Evolutionary conservation across 2,329 filamentous ascomycete genomes (phyloP), one percentile per base, ranked within the genome.

Genomic region (Dactylellina haptotyla): DNA sequence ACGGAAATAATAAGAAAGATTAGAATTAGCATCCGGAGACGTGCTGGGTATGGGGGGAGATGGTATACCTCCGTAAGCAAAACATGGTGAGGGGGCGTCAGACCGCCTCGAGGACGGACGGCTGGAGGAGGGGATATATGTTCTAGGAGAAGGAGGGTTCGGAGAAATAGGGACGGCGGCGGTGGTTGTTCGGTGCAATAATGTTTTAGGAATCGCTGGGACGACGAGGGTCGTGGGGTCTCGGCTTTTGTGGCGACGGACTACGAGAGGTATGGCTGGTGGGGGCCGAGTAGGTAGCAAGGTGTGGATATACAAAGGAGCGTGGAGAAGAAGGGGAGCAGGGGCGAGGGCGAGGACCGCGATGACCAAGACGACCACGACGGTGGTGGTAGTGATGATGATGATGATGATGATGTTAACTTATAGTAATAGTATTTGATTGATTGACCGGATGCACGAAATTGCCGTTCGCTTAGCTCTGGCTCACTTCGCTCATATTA

Each of bases 11-110:
- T 9, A 4, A 59, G 16, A 12, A 56, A 9, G 26, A 48, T 57
- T 56, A 28, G 25, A 51, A 16, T 50, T n/a, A 16, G 25, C 16
- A 53, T 78, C 76, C 78, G 50, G 34, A 46, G 43, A 41, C n/a
- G 46, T 34, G 30, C 14, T 1, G 16, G 20, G 23, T 1, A 12
- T 25, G 23, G 28, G 54, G n/a, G 6, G 46, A 16, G 23, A 23
- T 16, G 23, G 32, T 18, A 32, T 32, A 88, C 87, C 86, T 89
- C 77, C 88, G 84, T 74, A 90, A 83, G 80, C 88, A 90, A 80
- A 90, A 89, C 87, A 90, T 89, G 75, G 71, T 78, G 77, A 20
- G 18, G 41, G 39, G 48, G 63, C 20, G 18, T 32, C 48, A 8
- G 28, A n/a, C 48, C 34, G 20, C 43, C 32, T 34, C 32, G 32